Conservation (phyloP, 305 asterid species). For the Solanum hybrid region DNA sequence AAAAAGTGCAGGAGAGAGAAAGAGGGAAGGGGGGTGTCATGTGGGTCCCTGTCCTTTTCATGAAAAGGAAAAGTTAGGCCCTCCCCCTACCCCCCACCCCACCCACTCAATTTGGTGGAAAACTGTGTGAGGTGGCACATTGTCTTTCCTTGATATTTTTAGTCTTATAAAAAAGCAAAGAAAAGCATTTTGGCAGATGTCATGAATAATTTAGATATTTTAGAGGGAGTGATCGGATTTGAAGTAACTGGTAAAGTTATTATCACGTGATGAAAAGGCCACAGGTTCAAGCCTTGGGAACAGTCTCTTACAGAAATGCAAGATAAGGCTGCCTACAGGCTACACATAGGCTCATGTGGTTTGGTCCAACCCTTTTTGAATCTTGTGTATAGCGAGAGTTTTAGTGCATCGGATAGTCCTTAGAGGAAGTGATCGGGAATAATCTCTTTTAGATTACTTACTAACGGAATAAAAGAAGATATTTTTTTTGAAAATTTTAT, state of each 20-base stretch:
- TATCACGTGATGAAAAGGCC: too few species aligned
- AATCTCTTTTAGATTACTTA: not conserved
- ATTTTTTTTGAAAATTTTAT: too few species aligned
- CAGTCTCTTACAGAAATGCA: too few species aligned
- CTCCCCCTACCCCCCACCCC: not conserved
- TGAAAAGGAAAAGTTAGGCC: slow-evolving; percentile 40
- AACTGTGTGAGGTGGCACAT: not conserved
- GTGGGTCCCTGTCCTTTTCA: slow-evolving; percentile 67
- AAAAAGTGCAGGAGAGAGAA: slow-evolving; percentile 50
- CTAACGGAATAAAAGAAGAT: too few species aligned
- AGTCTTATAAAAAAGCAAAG: not conserved
- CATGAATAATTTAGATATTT: not conserved
- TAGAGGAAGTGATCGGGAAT: not conserved
- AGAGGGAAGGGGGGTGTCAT: slow-evolving; percentile 7
- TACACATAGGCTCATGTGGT: not conserved
- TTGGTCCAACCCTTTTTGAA: not conserved
- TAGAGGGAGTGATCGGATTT: not conserved
- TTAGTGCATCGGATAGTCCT: not conserved
- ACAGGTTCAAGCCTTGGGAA: too few species aligned
- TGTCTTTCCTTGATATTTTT: slow-evolving; percentile 1
- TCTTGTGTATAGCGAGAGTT: too few species aligned
- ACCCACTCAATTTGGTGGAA: too few species aligned
- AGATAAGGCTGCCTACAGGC: not conserved
- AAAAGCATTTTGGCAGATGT: not conserved
- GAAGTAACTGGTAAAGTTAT: too few species aligned